Evolutionary conservation across 441 rosid species (phyloP).

Genomic region (Raphanus hybrid): DNA sequence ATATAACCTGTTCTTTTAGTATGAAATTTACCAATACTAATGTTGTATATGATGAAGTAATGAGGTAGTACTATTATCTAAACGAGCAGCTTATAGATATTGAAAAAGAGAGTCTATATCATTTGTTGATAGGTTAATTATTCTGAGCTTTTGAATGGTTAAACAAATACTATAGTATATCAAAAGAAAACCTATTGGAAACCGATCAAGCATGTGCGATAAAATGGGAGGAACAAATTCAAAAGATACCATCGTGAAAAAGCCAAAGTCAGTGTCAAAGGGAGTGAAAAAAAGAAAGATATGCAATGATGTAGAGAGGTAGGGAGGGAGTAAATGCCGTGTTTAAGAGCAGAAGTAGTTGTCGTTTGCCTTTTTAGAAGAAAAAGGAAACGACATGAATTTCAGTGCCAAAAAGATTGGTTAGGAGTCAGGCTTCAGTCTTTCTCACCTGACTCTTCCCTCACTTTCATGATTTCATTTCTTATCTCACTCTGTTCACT

Average conservation of each 20-base stretch:
- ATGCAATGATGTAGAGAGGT: conserved; percentile 31
- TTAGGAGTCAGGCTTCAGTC: conserved; percentile 36
- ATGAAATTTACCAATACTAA: not conserved
- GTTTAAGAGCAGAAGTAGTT: conserved; percentile 35
- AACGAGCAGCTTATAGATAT: not conserved
- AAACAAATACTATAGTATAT: too few relatives aligned
- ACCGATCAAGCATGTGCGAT: conserved; percentile 8
- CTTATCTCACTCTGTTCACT: not conserved
- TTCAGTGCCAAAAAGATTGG: conserved; percentile 42
- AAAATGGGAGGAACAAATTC: conserved; percentile 31
- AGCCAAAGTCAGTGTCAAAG: conserved; percentile 27
- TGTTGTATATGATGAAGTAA: not conserved
- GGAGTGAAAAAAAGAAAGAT: not conserved
- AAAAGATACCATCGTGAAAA: conserved; percentile 33
- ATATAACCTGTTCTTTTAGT: not conserved
- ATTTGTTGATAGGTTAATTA: not conserved
- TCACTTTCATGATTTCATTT: conserved; percentile 39
- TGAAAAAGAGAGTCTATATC: not conserved
- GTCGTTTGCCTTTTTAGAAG: conserved; percentile 33
- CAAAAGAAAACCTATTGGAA: not conserved
- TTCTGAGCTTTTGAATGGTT: too few relatives aligned
- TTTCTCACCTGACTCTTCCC: conserved; percentile 36
- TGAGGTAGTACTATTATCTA: not conserved
- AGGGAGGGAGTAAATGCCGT: conserved; percentile 23
- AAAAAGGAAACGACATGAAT: conserved; percentile 35